Base-by-base conservation (phyloP, 352 stramenopile species). In the Aphanomyces astaci region DNA sequence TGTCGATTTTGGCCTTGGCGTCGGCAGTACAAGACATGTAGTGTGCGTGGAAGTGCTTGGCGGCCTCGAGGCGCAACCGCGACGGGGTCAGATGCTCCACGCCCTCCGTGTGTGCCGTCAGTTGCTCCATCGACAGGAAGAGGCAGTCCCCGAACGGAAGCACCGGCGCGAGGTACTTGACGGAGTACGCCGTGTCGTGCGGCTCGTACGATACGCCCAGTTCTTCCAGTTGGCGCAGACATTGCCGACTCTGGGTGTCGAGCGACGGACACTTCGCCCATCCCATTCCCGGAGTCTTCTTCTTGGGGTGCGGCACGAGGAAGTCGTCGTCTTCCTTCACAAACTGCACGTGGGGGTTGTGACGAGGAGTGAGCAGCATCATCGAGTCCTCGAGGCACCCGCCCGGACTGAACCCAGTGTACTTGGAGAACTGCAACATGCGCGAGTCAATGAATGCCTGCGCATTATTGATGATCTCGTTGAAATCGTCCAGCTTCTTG, bases 101-200 rank as follows among this genome's bases (percentile, higher is more conserved):
- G 43, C 92, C 86, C 56, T 95, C 86, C 51, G 84, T 89, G 76
- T 93, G 90, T 45, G 93, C 72, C 64, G 92, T 66, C 15, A 95
- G 68, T 72, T 95, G 86, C 71, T 95, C 86, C 78, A 95, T 92
- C 11, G 84, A 92, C 19, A 95, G 69, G 56, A 93, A 95, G 40
- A 95, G 82, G 63, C 86, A 95, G 75, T 95, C 86, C 11, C 86
- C 86, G 46, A 90, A 92, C 4, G 86, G 86, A 19, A 84, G 72
- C 19, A 95, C 86, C 0, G 84, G 86, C 3, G 84, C 84, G 30
- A 95, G 71, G 64, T 95, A 95, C 74, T 95, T 93, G 73, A 95
- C 86, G 51, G 83, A 91, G 78, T 95, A 95, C 19, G 86, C 81
- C 22, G 81, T 89, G 72, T 95, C 85, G 76, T 95, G 86, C 22